These are phyloP conservation scores for Solanum aculeatissimum DNA, from an alignment of 305 asterid species.

Conservation along the genomic window DNA sequence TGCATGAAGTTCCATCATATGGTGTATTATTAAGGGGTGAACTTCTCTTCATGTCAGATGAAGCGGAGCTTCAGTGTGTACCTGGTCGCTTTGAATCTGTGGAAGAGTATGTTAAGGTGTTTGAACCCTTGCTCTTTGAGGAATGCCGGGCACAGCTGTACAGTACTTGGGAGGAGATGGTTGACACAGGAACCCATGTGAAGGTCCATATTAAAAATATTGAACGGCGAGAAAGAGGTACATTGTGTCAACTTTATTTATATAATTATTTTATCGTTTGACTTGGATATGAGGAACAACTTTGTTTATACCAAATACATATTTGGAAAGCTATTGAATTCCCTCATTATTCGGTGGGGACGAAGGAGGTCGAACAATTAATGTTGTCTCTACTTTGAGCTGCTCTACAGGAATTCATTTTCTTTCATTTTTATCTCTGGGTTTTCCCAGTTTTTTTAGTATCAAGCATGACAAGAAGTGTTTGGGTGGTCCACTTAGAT, in stretches of 20 bases:
- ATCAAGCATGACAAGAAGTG: not conserved
- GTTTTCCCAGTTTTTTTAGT: not conserved
- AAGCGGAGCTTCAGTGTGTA: slow-evolving; percentile 86
- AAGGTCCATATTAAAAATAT: slow-evolving; percentile 69
- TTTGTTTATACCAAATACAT: not conserved
- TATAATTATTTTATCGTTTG: not conserved
- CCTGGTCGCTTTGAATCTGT: slow-evolving; percentile 92
- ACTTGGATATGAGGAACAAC: not conserved
- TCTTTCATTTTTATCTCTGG: not conserved
- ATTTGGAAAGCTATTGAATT: not conserved
- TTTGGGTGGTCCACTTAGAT: not conserved
- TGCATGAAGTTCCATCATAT: not conserved
- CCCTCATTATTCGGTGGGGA: not conserved
- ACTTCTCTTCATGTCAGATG: slow-evolving; percentile 44
- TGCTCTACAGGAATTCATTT: not conserved
- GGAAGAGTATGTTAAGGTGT: slow-evolving; percentile 85
- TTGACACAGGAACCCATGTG: slow-evolving; percentile 59
- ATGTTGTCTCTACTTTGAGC: not conserved
- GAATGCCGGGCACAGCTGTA: slow-evolving; percentile 94
- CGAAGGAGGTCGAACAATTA: not conserved
- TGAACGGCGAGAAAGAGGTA: slow-evolving; percentile 98
- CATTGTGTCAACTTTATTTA: not conserved
- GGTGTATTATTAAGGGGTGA: not conserved
- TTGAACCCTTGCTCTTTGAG: slow-evolving; percentile 98
- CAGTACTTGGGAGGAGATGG: slow-evolving; percentile 89